Evolutionary conservation across 306 rosid genomes (phyloP).

Genomic region (Prunus mira): DNA sequence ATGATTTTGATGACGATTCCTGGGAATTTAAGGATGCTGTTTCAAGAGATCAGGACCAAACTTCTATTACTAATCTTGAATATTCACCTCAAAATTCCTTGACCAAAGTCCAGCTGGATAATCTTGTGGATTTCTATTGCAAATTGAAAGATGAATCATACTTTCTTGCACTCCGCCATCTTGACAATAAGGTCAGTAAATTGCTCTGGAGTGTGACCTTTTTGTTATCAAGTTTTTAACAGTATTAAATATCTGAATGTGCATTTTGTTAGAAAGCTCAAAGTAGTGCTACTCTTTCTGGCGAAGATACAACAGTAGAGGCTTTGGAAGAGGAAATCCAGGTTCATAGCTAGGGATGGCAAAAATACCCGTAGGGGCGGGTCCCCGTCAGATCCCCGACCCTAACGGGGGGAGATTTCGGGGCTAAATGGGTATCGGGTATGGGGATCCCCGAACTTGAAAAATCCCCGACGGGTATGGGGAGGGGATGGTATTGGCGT

Average conservation of each 20-base stretch:
- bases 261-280: conserved; percentile 51
- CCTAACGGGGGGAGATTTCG: no score
- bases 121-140: conserved; percentile 57
- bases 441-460: no score
- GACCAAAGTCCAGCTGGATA: conserved; percentile 37
- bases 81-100: conserved; percentile 30
- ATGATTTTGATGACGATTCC: conserved; percentile 61
- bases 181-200: conserved; percentile 62
- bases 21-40: conserved; percentile 76
- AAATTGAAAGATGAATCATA: conserved; percentile 62
- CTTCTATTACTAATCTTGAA: conserved; percentile 35
- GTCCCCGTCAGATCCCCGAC: no score
- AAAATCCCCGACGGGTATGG: no score
- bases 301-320: conserved; percentile 45
- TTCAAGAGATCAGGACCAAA: conserved; percentile 25
- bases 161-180: conserved; percentile 42
- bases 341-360: conserved; percentile 62
- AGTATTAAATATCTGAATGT: conserved; percentile 28
- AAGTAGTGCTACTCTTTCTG: conserved; percentile 42
- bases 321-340: conserved; percentile 58
- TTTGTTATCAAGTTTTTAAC: conserved; percentile 11
- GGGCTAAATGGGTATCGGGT: no score
- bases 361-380: no score
- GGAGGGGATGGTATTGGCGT: no score
- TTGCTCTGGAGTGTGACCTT: conserved; percentile 15